Conservation (phyloP, 2,329 filamentous ascomycete genomes). For the Colletotrichum sp. region DNA sequence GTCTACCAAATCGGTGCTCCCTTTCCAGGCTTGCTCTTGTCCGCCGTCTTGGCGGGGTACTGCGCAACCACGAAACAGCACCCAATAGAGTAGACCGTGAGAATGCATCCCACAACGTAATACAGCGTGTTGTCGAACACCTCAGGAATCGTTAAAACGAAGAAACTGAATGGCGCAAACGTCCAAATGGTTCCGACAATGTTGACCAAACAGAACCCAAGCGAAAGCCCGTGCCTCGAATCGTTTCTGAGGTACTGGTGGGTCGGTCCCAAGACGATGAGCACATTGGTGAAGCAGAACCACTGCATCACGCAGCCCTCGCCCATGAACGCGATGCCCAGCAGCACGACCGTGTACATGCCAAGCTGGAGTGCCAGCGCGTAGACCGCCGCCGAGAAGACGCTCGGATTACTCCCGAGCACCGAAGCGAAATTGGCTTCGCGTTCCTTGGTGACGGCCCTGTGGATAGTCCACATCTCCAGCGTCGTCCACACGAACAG, state of each 20-base stretch:
- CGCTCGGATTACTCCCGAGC: background rate
- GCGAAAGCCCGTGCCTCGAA: slow-evolving; percentile 2
- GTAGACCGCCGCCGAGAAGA: background rate
- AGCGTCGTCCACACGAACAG: slow-evolving; percentile 6
- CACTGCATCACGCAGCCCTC: slow-evolving; percentile 15
- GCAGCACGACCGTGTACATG: slow-evolving; percentile 7
- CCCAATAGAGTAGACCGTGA: background rate
- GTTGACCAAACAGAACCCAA: slow-evolving; percentile 11
- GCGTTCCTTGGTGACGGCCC: slow-evolving; percentile 8
- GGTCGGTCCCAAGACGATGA: slow-evolving; percentile 5
- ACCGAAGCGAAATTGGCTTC: background rate
- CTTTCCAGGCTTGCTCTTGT: background rate
- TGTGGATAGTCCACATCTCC: slow-evolving; percentile 15
- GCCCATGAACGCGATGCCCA: slow-evolving; percentile 14
- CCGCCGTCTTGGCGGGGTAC: background rate
- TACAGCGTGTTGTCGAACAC: background rate
- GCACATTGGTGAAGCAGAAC: slow-evolving; percentile 19
- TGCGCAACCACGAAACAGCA: background rate
- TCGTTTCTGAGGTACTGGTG: slow-evolving; percentile 12
- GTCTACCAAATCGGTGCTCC: background rate
- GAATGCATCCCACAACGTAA: background rate
- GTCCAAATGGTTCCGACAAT: slow-evolving; percentile 8
- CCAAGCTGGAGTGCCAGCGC: background rate
- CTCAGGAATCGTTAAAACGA: background rate
- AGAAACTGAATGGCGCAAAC: background rate